These are phyloP conservation scores for Phialophora chinensis DNA, from an alignment of 2,329 filamentous ascomycete species.

Conservation along the genomic window DNA sequence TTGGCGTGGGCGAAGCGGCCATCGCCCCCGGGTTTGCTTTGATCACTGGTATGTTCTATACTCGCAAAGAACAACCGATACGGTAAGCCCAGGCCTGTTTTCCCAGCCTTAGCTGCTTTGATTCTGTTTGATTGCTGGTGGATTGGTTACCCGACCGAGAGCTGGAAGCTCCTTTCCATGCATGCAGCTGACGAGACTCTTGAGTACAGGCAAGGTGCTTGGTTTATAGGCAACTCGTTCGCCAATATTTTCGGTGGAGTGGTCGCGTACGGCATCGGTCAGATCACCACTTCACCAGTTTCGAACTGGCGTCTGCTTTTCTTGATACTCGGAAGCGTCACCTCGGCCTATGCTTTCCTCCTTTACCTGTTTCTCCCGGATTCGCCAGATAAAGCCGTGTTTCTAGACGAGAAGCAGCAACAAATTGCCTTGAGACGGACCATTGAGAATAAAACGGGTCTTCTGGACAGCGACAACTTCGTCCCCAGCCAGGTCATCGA, in stretches of 20 bases:
- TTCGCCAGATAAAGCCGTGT: slow-evolving; percentile 52
- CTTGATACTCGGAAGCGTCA: slow-evolving; percentile 46
- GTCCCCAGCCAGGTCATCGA: slow-evolving; percentile 55
- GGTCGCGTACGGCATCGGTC: slow-evolving; percentile 52
- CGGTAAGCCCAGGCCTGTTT: not conserved
- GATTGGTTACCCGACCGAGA: no score
- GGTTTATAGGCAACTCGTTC: slow-evolving; percentile 47
- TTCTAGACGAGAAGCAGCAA: slow-evolving; percentile 49
- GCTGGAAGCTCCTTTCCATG: not conserved
- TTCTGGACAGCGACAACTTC: slow-evolving; percentile 58
- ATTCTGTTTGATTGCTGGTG: not conserved
- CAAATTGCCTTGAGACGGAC: slow-evolving; percentile 60
- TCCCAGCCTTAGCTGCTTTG: no score
- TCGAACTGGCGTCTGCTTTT: slow-evolving; percentile 60
- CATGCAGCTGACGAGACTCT: not conserved
- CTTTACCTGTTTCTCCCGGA: slow-evolving; percentile 56
- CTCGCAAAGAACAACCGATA: slow-evolving; percentile 45
- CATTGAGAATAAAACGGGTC: slow-evolving; percentile 58
- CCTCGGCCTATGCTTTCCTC: slow-evolving; percentile 39
- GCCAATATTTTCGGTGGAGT: slow-evolving; percentile 51
- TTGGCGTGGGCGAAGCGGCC: slow-evolving; percentile 50
- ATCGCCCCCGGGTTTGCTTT: slow-evolving; percentile 47
- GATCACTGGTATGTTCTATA: slow-evolving; percentile 51
- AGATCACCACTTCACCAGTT: slow-evolving; percentile 47
- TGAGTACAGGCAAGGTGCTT: slow-evolving; percentile 42